Conservation (phyloP, 2,329 filamentous ascomycete genomes). For the Hymenotorrendiella dingleyae region DNA sequence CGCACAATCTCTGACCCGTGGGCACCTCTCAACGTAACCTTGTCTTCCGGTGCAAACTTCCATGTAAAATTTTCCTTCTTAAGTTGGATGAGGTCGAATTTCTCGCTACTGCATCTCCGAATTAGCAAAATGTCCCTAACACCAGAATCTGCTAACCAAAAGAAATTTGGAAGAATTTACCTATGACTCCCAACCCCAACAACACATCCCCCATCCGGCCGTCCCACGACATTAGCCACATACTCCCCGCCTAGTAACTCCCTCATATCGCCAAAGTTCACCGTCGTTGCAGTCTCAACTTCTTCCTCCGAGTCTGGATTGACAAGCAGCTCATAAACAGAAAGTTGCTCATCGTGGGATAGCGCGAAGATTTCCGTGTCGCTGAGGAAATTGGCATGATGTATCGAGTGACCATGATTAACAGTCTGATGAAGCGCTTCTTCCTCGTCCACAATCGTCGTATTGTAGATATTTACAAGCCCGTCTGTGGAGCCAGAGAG, state of each 20-base stretch:
- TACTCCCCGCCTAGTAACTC: conserved; percentile 65
- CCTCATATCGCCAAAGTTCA: conserved; percentile 65
- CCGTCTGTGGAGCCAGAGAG: conserved; percentile 77
- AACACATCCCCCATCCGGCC: conserved; percentile 54
- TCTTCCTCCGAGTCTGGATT: conserved; percentile 56
- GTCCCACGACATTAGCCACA: conserved; percentile 59
- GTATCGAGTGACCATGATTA: conserved; percentile 70
- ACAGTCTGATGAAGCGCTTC: conserved; percentile 73
- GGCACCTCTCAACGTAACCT: conserved; percentile 54
- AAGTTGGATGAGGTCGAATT: conserved; percentile 56
- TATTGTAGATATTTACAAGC: conserved; percentile 72
- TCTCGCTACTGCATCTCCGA: conserved; percentile 45
- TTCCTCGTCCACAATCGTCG: conserved; percentile 64
- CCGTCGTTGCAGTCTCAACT: conserved; percentile 39
- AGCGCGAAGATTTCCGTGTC: conserved; percentile 62
- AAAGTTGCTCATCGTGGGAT: conserved; percentile 73
- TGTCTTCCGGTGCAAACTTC: conserved; percentile 48
- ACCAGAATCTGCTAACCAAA: neutral
- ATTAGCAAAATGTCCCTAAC: too few species aligned
- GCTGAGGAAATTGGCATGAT: conserved; percentile 67
- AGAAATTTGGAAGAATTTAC: conserved; percentile 37
- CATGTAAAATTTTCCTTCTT: conserved; percentile 46
- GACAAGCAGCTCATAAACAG: conserved; percentile 65
- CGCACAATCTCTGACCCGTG: conserved; percentile 60
- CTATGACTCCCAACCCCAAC: conserved; percentile 63